Base-by-base conservation (phyloP, 2,329 filamentous ascomycete genomes). In the Knufia petricola region DNA sequence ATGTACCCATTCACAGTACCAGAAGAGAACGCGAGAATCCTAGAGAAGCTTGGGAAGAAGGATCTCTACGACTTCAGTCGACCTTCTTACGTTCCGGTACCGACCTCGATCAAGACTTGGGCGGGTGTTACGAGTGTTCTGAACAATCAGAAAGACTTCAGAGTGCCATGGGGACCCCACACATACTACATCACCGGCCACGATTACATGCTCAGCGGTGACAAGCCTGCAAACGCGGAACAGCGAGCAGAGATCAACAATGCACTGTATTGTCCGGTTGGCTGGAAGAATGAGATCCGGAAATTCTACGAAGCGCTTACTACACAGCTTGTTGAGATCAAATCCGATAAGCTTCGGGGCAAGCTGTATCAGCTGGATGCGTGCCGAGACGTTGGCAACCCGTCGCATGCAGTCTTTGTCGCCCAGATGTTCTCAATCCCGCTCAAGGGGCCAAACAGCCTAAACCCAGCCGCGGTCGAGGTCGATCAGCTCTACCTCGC, bases 1-100 rank as follows among this genome's bases (percentile, higher is more conserved):
- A 71, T 74, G 55, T 74, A 69, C 52, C 72, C 72, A 1, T 56
- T 75, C 52, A 72, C 71, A 9, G 62, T 72, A 9, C 72, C 72
- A 1, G 60, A 63, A 12, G 70, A 72, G 54, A 74, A 72, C 59
- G 58, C 64, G 41, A 66, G 64, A 34, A 69, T 73, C 17, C 51
- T 73, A 19, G 60, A 61, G 13, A 61, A 60, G 12, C 64, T 73
- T 13, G 64, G 64, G 13, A 62, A 65, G 37, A 66, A 61, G 42
- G 58, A 69, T 37, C 61, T 66, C 32, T 73, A 74, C 60, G 69
- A 58, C 54, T 70, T 61, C 54, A 57, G 60, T 20, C 54, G 50
- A 21, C 67, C 67, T 10, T 53, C 49, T 6, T 62, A 58, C 26
- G 58, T 55, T 7, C 54, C 61, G 1, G 60, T 62, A 0, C 67